These are phyloP conservation scores for Babesia ovis DNA, from an alignment of 169 alveolate genomes.

Conservation along the genomic window DNA sequence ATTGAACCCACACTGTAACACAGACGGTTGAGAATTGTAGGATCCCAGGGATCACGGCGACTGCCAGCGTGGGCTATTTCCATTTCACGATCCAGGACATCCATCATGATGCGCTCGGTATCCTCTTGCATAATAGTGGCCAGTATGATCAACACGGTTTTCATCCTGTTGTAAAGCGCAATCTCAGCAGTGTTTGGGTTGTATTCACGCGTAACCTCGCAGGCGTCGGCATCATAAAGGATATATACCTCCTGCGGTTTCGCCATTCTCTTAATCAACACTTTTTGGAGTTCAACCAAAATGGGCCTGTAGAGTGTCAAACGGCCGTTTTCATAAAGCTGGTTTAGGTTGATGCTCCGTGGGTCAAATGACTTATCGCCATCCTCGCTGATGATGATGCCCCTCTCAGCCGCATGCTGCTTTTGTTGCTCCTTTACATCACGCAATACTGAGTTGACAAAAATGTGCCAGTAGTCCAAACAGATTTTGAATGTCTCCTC, in stretches of 20 bases:
- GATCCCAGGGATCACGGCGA: conserved; percentile 74
- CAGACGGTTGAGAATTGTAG: conserved; percentile 86
- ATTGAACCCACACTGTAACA: conserved; percentile 97
- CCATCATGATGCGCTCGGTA: conserved; percentile 90
- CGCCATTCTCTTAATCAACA: conserved; percentile 91
- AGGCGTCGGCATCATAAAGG: conserved; percentile 87
- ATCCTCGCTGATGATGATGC: conserved; percentile 52
- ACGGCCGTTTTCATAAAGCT: conserved; percentile 24
- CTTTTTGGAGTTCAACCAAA: conserved; percentile 80
- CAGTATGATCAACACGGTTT: conserved; percentile 90
- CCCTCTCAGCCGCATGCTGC: conserved; percentile 63
- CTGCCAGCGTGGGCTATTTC: conserved; percentile 70
- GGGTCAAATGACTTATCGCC: conserved; percentile 31
- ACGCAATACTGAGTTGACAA: conserved; percentile 84
- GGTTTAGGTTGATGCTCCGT: conserved; percentile 28
- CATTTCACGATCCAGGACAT: conserved; percentile 88
- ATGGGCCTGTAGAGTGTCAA: conserved; percentile 69
- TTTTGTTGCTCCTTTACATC: conserved; percentile 77
- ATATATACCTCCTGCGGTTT: conserved; percentile 94
- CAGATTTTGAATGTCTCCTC: conserved; percentile 97
- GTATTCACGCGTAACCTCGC: conserved; percentile 88
- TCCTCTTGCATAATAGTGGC: conserved; percentile 93
- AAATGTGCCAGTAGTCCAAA: conserved; percentile 94
- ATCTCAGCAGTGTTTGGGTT: conserved; percentile 93
- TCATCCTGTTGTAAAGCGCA: conserved; percentile 93